phyloP scores from a whole-genome alignment of 306 rosid genomes.

The Quercus variabilis region DNA sequence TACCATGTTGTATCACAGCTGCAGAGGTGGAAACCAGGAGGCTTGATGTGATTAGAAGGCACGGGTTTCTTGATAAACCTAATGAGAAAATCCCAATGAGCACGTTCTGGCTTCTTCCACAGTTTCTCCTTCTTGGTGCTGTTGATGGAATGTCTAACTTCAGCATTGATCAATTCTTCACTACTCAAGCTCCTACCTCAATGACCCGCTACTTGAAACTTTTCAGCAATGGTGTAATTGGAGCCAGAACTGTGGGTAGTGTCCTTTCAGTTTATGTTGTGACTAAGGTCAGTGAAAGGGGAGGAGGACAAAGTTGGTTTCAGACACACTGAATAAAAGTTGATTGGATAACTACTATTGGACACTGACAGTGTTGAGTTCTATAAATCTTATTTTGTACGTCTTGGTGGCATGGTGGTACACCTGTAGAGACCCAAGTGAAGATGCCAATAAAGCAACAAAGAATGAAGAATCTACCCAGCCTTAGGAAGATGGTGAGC shows the following conservation, averaged over 20 bases:
- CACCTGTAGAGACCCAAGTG: not conserved
- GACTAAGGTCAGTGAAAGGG: slow-evolving; percentile 12
- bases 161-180: slow-evolving; percentile 2
- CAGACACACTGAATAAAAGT: slow-evolving; percentile 33
- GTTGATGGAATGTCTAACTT: slow-evolving; percentile 6
- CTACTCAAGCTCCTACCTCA: not conserved
- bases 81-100: slow-evolving; percentile 26
- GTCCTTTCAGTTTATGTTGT: slow-evolving; percentile 16
- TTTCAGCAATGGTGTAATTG: not conserved
- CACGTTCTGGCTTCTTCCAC: slow-evolving; percentile 37
- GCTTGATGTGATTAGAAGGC: slow-evolving; percentile 15
- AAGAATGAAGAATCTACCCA: too few relatives aligned
- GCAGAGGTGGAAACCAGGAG: slow-evolving; percentile 32
- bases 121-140: slow-evolving; percentile 27
- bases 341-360: slow-evolving; percentile 37
- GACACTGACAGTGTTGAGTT: slow-evolving; percentile 21
- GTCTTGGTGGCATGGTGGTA: slow-evolving; percentile 4
- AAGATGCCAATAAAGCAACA: not conserved
- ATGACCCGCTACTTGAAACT: not conserved
- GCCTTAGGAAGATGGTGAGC: too few relatives aligned
- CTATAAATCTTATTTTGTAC: slow-evolving; percentile 10
- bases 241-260: slow-evolving; percentile 28
- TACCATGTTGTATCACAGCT: slow-evolving; percentile 30
- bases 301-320: slow-evolving; percentile 31
- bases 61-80: slow-evolving; percentile 18